phyloP scores from a whole-genome alignment of 768 basidiomycete species.

The Daedaleopsis sinensis region DNA sequence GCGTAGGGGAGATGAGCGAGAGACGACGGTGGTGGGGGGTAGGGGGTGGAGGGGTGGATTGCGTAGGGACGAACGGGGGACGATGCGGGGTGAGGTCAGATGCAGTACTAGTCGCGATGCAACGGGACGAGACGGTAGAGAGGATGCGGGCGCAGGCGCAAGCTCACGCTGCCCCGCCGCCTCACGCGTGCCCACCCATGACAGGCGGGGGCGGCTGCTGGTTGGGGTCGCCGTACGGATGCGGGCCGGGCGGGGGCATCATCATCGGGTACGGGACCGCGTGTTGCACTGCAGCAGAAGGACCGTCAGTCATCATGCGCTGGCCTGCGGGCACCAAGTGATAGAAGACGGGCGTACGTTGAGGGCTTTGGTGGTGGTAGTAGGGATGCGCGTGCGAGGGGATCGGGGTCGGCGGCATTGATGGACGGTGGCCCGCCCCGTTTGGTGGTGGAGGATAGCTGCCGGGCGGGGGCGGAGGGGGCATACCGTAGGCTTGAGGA shows the following conservation, averaged over 20 bases:
- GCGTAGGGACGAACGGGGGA: no score
- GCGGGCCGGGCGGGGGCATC: conserved; percentile 80
- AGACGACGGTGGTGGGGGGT: background rate
- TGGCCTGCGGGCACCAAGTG: conserved; percentile 19
- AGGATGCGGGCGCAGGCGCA: background rate
- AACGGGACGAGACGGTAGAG: background rate
- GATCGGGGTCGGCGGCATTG: conserved; percentile 91
- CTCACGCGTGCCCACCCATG: conserved; percentile 58
- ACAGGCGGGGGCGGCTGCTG: conserved; percentile 60
- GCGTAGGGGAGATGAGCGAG: background rate
- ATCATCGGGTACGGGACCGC: conserved; percentile 91
- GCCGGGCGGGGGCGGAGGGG: conserved; percentile 71
- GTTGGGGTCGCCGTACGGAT: conserved; percentile 68
- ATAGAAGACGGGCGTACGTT: conserved; percentile 54
- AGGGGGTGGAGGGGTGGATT: no score
- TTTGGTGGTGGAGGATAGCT: conserved; percentile 80
- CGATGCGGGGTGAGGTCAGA: background rate
- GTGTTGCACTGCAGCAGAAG: conserved; percentile 65
- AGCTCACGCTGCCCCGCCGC: background rate
- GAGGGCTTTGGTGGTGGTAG: conserved; percentile 83
- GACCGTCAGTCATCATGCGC: conserved; percentile 20
- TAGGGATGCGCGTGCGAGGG: conserved; percentile 86
- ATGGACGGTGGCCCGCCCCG: conserved; percentile 76
- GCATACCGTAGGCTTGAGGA: conserved; percentile 78
- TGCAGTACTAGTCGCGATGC: background rate